Conservation (phyloP, 805 yeast genomes). For the Hanseniaspora taiwanica region DNA sequence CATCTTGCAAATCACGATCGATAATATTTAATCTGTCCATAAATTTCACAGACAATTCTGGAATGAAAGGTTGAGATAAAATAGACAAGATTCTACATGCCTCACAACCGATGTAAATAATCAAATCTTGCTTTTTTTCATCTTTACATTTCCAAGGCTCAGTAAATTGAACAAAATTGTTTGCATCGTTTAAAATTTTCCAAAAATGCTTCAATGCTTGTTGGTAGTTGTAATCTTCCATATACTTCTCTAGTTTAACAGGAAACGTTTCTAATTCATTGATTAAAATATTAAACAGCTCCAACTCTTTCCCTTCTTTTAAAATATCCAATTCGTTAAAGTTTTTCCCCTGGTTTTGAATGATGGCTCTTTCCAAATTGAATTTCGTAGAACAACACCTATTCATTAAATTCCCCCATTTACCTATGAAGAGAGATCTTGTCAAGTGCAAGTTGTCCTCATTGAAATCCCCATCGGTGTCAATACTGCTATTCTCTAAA, state of each 20-base stretch:
- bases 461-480: slow-evolving; percentile 68
- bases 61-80: slow-evolving; percentile 59
- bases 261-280: slow-evolving; percentile 25
- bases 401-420: slow-evolving; percentile 67
- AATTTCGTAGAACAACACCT: slow-evolving; percentile 67
- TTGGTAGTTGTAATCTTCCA: slow-evolving; percentile 38
- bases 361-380: slow-evolving; percentile 34
- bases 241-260: slow-evolving; percentile 28
- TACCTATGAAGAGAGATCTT: slow-evolving; percentile 54
- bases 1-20: slow-evolving; percentile 31
- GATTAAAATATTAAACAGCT: slow-evolving; percentile 16
- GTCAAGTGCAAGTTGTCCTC: slow-evolving; percentile 38
- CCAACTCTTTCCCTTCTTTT: background rate
- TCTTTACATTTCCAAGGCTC: slow-evolving; percentile 57
- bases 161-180: slow-evolving; percentile 49
- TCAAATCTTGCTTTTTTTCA: slow-evolving; percentile 31
- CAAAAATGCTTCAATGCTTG: slow-evolving; percentile 47
- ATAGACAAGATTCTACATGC: slow-evolving; percentile 54
- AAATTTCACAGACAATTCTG: slow-evolving; percentile 41
- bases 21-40: slow-evolving; percentile 52
- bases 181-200: slow-evolving; percentile 45
- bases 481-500: slow-evolving; percentile 61
- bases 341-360: background rate
- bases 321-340: background rate
- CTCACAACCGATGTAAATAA: slow-evolving; percentile 58